Evolutionary conservation across 2,329 filamentous ascomycete genomes (phyloP), one percentile per base, ranked within the genome.

Genomic region (Cladosporium sp.): DNA sequence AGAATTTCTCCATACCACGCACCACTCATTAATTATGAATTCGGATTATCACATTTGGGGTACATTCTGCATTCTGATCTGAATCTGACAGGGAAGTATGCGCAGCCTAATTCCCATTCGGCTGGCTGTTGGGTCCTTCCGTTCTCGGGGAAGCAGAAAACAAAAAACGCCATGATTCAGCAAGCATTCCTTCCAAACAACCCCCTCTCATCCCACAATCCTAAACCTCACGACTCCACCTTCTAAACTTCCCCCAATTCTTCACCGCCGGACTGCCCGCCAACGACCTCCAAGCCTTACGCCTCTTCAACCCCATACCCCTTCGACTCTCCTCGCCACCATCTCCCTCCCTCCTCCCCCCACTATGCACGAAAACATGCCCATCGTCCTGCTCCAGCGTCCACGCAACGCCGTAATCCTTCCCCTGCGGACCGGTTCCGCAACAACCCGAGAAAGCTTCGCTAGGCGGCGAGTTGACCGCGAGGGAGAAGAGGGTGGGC

Each of bases 401-500:
- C 71, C 70, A 73, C 24, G 66, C 65, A 3, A 70, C 68, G 29
- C 64, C 65, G 30, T 78, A 70, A 52, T 80, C 73, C 11, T 67
- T 63, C 0, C 74, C 73, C 12, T 70, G 66, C 1, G 79, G 79
- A 0, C 79, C 80, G 6, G 68, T 73, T 2, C 78, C 80, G 58
- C 79, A 82, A 6, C 71, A 73, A 1, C 80, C 80, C 0, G 70
- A 67, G 15, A 83, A 58, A 1, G 69, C 64, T 20, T 40, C 42
- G 29, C 41, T 51, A 12, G 48, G 48, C 3, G 48, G 48, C 18
- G 40, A 43, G 12, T 51, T 51, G 17, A 90, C 73, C 2, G 86
- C 84, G 0, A 90, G 68, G 0, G 82, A 74, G 60, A 91, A 90
- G 2, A 90, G 70, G 62, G 90, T 90, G 48, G 85, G 81, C 1